Percentiles rank a stretch among this genome's conserved stretches.
Conservation (phyloP, 371 early-diverging fungal species). For the Mucor circinelloides region DNA sequence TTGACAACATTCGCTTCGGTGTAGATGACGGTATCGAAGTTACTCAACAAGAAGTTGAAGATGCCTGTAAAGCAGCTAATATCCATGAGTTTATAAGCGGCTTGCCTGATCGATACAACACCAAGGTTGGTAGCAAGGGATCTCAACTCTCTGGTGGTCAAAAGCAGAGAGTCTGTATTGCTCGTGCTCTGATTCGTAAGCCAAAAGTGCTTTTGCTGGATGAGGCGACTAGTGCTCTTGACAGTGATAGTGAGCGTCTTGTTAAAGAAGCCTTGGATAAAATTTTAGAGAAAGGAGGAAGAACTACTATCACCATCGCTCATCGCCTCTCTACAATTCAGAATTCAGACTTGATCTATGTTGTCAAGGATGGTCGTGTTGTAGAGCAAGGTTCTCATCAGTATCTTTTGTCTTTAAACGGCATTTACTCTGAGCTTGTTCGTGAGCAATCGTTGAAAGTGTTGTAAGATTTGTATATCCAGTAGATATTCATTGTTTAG, state of each 20-base stretch:
- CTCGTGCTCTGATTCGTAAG: slow-evolving; percentile 77
- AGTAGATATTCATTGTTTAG: neutral
- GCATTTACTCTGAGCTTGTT: slow-evolving; percentile 35
- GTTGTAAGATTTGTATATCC: neutral
- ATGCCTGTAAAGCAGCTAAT: slow-evolving; percentile 72
- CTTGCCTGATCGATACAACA: slow-evolving; percentile 77
- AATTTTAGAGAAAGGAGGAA: slow-evolving; percentile 60
- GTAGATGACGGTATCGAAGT: slow-evolving; percentile 39
- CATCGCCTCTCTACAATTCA: slow-evolving; percentile 74
- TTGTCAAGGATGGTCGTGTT: slow-evolving; percentile 73
- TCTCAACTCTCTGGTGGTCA: slow-evolving; percentile 73
- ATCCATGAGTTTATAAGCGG: slow-evolving; percentile 76
- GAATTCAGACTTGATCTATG: slow-evolving; percentile 75
- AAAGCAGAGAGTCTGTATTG: slow-evolving; percentile 74
- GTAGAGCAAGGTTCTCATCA: slow-evolving; percentile 83
- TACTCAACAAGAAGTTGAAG: slow-evolving; percentile 60
- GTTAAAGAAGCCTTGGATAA: slow-evolving; percentile 87
- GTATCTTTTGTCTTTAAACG: slow-evolving; percentile 55
- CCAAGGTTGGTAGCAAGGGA: slow-evolving; percentile 77
- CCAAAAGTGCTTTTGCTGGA: slow-evolving; percentile 91
- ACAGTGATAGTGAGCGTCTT: slow-evolving; percentile 84
- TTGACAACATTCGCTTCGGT: slow-evolving; percentile 80
- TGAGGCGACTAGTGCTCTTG: slow-evolving; percentile 95
- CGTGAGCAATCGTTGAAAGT: slow-evolving; percentile 29
- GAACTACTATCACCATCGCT: slow-evolving; percentile 73